Evolutionary conservation across 176 grass and related monocot species (phyloP).

Genomic region (Triticum aestivum): DNA sequence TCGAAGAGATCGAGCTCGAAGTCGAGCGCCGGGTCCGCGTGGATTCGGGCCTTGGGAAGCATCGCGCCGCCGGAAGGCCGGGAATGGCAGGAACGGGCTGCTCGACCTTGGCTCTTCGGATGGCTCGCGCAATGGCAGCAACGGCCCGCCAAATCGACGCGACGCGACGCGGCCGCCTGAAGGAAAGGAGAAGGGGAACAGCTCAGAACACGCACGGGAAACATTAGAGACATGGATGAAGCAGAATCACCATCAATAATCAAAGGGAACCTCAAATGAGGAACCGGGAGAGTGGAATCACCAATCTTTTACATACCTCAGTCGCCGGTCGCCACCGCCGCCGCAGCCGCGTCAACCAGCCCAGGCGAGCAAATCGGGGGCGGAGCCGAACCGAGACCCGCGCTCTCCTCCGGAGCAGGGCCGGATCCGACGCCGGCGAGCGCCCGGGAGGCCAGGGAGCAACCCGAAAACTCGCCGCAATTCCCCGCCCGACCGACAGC

Average conservation of each 20-base stretch:
- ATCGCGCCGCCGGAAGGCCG: conserved; percentile 24
- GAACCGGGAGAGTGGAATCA: neutral
- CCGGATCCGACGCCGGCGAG: conserved; percentile 41
- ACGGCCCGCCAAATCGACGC: conserved; percentile 10
- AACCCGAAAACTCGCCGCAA: neutral
- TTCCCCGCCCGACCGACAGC: neutral
- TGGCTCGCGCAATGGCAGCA: neutral
- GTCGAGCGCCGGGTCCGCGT: conserved; percentile 55
- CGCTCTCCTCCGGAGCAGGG: too few species aligned
- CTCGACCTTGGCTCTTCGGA: neutral
- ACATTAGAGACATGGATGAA: neutral
- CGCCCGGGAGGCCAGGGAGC: neutral
- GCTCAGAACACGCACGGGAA: neutral
- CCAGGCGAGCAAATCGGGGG: conserved; percentile 6
- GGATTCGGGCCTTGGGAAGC: conserved; percentile 78
- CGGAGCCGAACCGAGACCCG: neutral
- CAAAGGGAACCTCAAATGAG: neutral
- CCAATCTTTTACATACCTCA: conserved; percentile 28
- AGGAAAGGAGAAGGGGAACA: conserved; percentile 24
- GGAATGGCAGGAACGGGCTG: neutral
- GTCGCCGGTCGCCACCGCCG: neutral
- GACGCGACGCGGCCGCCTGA: conserved; percentile 8
- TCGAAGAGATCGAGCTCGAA: conserved; percentile 64
- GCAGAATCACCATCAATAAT: neutral
- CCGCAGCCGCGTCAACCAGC: neutral